phyloP scores from a whole-genome alignment of 108 stramenopile genomes.

The Cyclotella kingstonii region DNA sequence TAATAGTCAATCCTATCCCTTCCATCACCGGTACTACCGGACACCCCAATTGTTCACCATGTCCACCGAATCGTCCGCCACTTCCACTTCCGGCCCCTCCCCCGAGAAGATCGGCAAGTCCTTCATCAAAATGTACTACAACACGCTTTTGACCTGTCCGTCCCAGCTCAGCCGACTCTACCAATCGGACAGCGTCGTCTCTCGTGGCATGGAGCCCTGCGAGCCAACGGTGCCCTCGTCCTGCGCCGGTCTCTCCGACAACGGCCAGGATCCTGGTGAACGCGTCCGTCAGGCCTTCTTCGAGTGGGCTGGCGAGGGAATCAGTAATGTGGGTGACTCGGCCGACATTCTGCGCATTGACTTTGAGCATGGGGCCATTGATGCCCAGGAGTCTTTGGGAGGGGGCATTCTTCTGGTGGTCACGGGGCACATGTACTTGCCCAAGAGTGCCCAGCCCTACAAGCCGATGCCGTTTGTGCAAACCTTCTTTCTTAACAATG shows the following conservation, averaged over 20 bases:
- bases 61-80: constrained; percentile 5
- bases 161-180: constrained; percentile 63
- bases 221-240: constrained; percentile 38
- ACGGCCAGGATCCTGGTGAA: constrained; percentile 19
- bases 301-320: constrained; percentile 18
- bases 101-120: constrained; percentile 61
- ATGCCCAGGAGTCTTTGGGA: constrained; percentile 73
- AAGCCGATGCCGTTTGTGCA: constrained; percentile 64
- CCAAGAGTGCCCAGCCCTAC: constrained; percentile 4
- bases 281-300: constrained; percentile 31
- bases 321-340: background rate
- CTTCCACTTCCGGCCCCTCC: constrained; percentile 30
- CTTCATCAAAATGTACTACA: constrained; percentile 84
- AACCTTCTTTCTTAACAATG: constrained; percentile 69
- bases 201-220: constrained; percentile 52
- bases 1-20: no score
- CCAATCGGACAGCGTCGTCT: constrained; percentile 50
- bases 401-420: constrained; percentile 77
- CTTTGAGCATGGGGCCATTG: constrained; percentile 75
- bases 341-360: constrained; percentile 41
- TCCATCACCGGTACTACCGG: no score
- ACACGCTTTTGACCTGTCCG: constrained; percentile 59
- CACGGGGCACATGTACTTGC: constrained; percentile 58
- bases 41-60: background rate
- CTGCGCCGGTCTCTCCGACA: constrained; percentile 19